phyloP scores from a whole-genome alignment of 192 early-diverging fungal genomes.

The Thamnidium elegans region DNA sequence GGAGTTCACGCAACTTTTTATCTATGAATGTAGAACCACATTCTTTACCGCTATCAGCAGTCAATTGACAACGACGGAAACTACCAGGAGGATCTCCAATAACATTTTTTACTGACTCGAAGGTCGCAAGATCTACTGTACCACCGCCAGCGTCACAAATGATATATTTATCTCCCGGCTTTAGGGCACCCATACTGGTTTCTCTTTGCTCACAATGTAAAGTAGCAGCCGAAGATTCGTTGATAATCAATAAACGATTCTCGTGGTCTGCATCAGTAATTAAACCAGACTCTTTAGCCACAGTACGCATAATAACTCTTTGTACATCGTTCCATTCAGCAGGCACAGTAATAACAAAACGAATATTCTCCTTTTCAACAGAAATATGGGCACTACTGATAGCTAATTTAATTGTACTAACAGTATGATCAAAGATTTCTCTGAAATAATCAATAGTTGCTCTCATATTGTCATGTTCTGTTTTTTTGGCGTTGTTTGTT shows the following conservation, averaged over 20 bases:
- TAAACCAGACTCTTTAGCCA: neutral
- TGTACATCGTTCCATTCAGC: conserved; percentile 2
- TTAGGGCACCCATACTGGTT: neutral
- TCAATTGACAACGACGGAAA: conserved; percentile 1
- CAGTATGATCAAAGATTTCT: conserved; percentile 1
- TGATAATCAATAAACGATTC: neutral
- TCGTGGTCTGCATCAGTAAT: conserved; percentile 10
- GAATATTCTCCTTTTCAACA: neutral
- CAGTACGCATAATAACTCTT: neutral
- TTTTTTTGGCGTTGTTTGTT: neutral
- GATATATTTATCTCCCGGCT: neutral
- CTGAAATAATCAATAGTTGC: conserved; percentile 12
- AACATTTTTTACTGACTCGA: neutral
- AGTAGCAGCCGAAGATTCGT: conserved; percentile 10
- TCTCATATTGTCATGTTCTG: neutral
- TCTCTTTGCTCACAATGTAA: neutral
- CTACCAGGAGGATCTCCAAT: neutral
- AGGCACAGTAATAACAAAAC: conserved; percentile 11
- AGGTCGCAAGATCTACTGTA: conserved; percentile 11
- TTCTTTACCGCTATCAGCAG: neutral
- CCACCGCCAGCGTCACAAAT: conserved; percentile 17
- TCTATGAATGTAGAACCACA: neutral
- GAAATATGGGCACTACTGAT: no score
- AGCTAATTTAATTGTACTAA: neutral
- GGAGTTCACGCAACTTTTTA: neutral